Conservation (phyloP, 1,284 basidiomycete species). For the Paramarasmius palmivorus region DNA sequence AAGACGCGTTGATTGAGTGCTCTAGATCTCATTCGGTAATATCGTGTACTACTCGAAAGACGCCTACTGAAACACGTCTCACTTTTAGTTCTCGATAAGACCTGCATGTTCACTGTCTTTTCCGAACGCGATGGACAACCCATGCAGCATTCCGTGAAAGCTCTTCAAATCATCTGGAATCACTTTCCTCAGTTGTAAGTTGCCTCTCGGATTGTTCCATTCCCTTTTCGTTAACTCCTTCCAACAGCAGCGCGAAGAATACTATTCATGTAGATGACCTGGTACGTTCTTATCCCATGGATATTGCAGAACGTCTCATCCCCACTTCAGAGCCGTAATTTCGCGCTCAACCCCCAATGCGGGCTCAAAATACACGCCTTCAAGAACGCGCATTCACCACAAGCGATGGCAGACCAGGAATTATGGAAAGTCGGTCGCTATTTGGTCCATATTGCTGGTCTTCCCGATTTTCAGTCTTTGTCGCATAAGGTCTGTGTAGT, state of each 20-base stretch:
- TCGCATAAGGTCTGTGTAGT: slow-evolving; percentile 54
- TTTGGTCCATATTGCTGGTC: slow-evolving; percentile 56
- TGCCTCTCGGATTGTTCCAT: not conserved
- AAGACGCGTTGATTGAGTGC: not conserved
- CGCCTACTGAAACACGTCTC: slow-evolving; percentile 6
- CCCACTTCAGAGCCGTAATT: slow-evolving; percentile 66
- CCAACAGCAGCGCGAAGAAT: slow-evolving; percentile 63
- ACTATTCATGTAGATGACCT: slow-evolving; percentile 91
- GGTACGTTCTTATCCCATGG: slow-evolving; percentile 33
- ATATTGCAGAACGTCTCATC: slow-evolving; percentile 5
- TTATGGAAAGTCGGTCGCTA: slow-evolving; percentile 66
- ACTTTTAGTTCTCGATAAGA: slow-evolving; percentile 74
- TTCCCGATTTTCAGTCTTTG: slow-evolving; percentile 55
- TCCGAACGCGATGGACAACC: slow-evolving; percentile 71
- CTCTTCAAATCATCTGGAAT: slow-evolving; percentile 87
- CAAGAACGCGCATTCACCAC: slow-evolving; percentile 70
- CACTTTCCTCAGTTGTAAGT: slow-evolving; percentile 78
- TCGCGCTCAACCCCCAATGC: slow-evolving; percentile 83
- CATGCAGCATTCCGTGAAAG: slow-evolving; percentile 81
- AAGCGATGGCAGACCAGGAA: slow-evolving; percentile 65
- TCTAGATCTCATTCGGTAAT: slow-evolving; percentile 60
- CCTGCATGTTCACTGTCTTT: slow-evolving; percentile 89
- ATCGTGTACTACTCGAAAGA: not conserved
- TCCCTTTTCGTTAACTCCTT: not conserved
- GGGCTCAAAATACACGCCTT: slow-evolving; percentile 85